These are phyloP conservation scores for Amanita thiersii DNA, from an alignment of 768 basidiomycete genomes.

Conservation along the genomic window DNA sequence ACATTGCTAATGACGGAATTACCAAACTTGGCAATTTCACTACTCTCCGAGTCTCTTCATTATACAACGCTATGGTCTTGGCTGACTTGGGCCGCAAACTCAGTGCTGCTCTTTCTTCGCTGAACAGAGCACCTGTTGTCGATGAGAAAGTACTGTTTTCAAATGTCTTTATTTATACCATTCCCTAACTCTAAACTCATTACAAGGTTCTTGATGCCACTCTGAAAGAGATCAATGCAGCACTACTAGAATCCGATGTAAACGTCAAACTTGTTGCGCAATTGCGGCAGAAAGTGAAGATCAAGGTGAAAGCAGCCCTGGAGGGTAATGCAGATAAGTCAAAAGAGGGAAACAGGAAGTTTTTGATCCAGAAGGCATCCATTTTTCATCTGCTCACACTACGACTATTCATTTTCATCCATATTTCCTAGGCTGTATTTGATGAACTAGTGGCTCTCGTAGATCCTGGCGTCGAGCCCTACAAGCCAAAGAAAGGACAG, in stretches of 20 bases:
- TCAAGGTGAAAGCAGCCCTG: constrained; percentile 76
- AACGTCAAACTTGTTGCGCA: constrained; percentile 94
- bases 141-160: constrained; percentile 75
- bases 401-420: not conserved
- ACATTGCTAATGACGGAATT: constrained; percentile 24
- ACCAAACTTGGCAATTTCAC: constrained; percentile 1
- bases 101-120: constrained; percentile 86
- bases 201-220: constrained; percentile 83
- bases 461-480: constrained; percentile 92
- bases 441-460: constrained; percentile 94
- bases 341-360: constrained; percentile 76
- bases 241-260: constrained; percentile 93
- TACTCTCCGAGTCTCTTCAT: not conserved
- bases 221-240: constrained; percentile 92
- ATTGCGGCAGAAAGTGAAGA: constrained; percentile 82
- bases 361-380: constrained; percentile 78
- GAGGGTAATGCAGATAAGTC: constrained; percentile 63
- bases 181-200: constrained; percentile 8
- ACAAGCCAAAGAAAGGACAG: constrained; percentile 94
- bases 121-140: constrained; percentile 78
- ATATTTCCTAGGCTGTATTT: constrained; percentile 68
- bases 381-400: not conserved
- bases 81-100: constrained; percentile 92
- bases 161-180: not conserved
- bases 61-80: constrained; percentile 69